Conservation (phyloP, 371 early-diverging fungal species). For the Rhizopus microsporus region DNA sequence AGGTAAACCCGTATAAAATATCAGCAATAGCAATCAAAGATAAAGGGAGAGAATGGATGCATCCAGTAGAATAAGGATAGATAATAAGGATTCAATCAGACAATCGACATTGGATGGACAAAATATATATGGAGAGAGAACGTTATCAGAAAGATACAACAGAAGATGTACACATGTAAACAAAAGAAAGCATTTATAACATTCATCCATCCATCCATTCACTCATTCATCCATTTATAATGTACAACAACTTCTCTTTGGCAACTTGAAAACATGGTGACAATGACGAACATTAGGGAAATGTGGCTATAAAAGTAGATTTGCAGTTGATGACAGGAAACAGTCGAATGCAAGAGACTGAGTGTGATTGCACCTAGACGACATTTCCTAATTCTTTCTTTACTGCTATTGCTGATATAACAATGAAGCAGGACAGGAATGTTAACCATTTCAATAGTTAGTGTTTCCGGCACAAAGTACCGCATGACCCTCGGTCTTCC, state of each 20-base stretch:
- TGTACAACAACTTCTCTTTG: too few species aligned
- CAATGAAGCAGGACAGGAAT: background rate
- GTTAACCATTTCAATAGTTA: conserved; percentile 35
- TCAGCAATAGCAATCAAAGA: background rate
- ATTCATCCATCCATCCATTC: background rate
- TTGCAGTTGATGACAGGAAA: too few species aligned
- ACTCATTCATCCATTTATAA: too few species aligned
- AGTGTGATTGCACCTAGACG: too few species aligned
- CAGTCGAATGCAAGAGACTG: too few species aligned
- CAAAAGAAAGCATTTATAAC: background rate
- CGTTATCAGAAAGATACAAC: background rate
- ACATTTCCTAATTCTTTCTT: background rate
- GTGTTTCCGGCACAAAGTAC: conserved; percentile 94
- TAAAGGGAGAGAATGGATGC: background rate
- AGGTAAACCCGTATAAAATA: conserved; percentile 13
- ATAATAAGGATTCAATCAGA: too few species aligned
- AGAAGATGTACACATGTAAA: background rate
- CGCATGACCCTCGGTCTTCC: conserved; percentile 99
- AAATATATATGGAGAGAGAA: background rate
- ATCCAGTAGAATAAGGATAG: background rate
- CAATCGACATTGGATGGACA: conserved; percentile 7
- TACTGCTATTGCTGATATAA: background rate
- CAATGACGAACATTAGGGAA: too few species aligned
- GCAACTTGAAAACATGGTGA: too few species aligned
- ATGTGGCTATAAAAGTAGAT: too few species aligned